Base-by-base conservation (phyloP, 768 basidiomycete species). In the Kwoniella europaea region DNA sequence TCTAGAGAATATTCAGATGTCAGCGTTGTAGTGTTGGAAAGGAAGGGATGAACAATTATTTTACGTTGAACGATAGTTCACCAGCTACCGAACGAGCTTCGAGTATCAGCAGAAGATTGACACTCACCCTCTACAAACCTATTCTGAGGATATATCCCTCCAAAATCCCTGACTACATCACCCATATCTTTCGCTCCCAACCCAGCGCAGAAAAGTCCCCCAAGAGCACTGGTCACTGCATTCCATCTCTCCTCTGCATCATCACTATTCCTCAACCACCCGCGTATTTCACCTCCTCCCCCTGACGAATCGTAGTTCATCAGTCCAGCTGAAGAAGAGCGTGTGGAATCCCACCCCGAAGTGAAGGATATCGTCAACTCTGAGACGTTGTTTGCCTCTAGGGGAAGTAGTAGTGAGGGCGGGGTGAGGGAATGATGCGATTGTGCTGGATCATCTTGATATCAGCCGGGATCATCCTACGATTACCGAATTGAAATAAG, bases 171-270 rank as follows among this genome's bases (percentile, higher is more conserved):
- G 55, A 76, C 57, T 29, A 64, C 61, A n/a, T 80, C 74, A 6
- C 73, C 69, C 22, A 59, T 27, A 58, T 77, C 58, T 9, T 52
- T 80, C 53, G 90, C 87, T 61, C 90, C 92, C 0, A 98, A 87
- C 3, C 93, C 94, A 10, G 96, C 93, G 76, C 97, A 98, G 84
- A 99, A 98, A 4, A 98, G 86, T 20, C 97, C 97, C 0, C 94
- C 91, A 2, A 98, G 87, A 7, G 93, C 91, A 77, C 96, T 95
- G 24, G 93, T 89, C 4, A 97, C 87, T 9, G 90, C 91, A 69
- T 87, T 87, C 94, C 95, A 98, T 29, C 69, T 57, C 4, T 71
- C 53, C n/a, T 68, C 41, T 53, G 35, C 52, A 27, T 65, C 72
- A 57, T 79, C 71, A 53, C 72, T 72, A 41, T 90, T 89, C n/a